Evolutionary conservation across 2,329 filamentous ascomycete species (phyloP).

Genomic region (Simplicillium sp.): DNA sequence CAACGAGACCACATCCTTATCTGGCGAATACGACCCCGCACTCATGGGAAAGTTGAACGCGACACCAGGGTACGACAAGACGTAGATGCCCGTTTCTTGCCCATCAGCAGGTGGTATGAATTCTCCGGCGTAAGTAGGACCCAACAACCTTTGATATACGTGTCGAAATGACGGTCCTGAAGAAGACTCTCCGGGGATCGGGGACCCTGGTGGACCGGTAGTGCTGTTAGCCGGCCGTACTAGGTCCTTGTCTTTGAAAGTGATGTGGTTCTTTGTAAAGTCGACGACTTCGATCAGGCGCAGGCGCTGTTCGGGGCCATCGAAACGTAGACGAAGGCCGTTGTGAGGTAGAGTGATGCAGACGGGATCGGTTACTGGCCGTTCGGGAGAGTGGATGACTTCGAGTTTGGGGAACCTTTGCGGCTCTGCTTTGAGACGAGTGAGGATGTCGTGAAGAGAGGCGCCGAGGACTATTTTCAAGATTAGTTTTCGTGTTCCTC

Average conservation of each 20-base stretch:
- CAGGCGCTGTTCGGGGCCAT: constrained; percentile 84
- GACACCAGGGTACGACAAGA: constrained; percentile 88
- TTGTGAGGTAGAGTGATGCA: constrained; percentile 71
- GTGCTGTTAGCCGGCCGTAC: constrained; percentile 48
- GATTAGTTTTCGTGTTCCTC: neutral
- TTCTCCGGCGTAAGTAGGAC: constrained; percentile 88
- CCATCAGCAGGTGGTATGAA: constrained; percentile 60
- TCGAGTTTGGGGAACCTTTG: constrained; percentile 76
- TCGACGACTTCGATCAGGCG: constrained; percentile 86
- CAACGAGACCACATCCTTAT: constrained; percentile 75
- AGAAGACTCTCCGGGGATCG: constrained; percentile 20
- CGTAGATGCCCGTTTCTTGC: constrained; percentile 62
- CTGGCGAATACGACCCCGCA: constrained; percentile 62
- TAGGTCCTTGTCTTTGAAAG: constrained; percentile 72
- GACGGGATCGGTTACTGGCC: constrained; percentile 67
- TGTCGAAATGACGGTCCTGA: constrained; percentile 71
- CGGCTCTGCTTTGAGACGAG: constrained; percentile 79
- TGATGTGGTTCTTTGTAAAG: constrained; percentile 75
- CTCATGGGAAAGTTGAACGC: constrained; percentile 84
- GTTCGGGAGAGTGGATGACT: constrained; percentile 65
- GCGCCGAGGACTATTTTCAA: constrained; percentile 64
- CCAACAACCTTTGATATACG: constrained; percentile 88
- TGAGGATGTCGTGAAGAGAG: constrained; percentile 82
- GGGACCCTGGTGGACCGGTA: constrained; percentile 18
- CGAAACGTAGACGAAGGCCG: constrained; percentile 83